Conservation (phyloP, 2,329 filamentous ascomycete species). For the Pyrenochaeta sp. region DNA sequence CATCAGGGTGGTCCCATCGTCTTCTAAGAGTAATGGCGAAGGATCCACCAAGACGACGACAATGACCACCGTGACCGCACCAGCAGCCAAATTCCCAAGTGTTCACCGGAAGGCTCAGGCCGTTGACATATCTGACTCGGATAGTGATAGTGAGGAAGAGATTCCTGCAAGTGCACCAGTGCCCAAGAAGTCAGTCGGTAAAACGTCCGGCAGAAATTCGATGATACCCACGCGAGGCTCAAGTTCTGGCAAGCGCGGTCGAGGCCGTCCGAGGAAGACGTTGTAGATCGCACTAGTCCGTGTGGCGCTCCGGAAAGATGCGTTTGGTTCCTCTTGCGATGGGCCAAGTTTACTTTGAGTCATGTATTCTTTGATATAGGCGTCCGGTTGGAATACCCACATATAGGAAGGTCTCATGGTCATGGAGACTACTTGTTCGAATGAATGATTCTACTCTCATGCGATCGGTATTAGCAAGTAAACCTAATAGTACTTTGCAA, state of each 20-base stretch:
- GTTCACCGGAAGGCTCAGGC: slow-evolving; percentile 28
- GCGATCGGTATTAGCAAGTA: background rate
- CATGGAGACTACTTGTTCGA: background rate
- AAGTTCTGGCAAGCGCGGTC: slow-evolving; percentile 29
- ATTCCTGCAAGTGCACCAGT: slow-evolving; percentile 41
- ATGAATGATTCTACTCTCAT: background rate
- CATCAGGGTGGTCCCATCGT: slow-evolving; percentile 44
- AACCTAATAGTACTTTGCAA: background rate
- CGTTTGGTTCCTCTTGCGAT: background rate
- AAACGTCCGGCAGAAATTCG: slow-evolving; percentile 25
- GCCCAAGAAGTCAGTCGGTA: slow-evolving; percentile 27
- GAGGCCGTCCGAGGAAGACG: slow-evolving; percentile 38
- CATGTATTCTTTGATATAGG: background rate
- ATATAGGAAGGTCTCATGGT: background rate
- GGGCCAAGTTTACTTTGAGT: background rate
- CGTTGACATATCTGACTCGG: slow-evolving; percentile 36
- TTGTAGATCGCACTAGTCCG: slow-evolving; percentile 5
- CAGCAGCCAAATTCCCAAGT: slow-evolving; percentile 26
- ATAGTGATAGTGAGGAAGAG: slow-evolving; percentile 44
- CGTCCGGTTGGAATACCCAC: background rate
- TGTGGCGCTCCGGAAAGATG: background rate
- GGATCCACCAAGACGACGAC: slow-evolving; percentile 20
- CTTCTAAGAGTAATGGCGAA: slow-evolving; percentile 27
- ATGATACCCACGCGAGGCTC: slow-evolving; percentile 35
- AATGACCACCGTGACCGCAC: slow-evolving; percentile 15